A percentile compares a stretch with the other conserved stretches of the same genome.
phyloP scores from a whole-genome alignment of 305 asterid species.

The Ilex paraguariensis region DNA sequence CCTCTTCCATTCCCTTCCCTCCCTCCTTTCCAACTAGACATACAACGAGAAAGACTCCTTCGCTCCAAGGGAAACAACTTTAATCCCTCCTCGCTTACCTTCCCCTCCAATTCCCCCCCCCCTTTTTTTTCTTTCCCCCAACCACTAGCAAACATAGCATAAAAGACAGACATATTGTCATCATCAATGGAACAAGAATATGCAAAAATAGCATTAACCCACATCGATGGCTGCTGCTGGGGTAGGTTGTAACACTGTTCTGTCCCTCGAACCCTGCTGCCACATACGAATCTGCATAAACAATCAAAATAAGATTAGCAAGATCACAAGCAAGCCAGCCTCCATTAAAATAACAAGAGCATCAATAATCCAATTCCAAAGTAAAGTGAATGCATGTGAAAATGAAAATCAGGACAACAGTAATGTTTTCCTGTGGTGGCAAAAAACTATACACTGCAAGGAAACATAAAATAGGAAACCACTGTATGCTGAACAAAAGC shows the following conservation, averaged over 20 bases:
- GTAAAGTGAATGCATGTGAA: background rate
- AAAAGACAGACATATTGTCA: constrained; percentile 9
- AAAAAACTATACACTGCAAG: background rate
- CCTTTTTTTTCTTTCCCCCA: too few species aligned
- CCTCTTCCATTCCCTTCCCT: too few species aligned
- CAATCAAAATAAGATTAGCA: background rate
- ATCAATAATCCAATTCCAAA: background rate
- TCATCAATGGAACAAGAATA: constrained; percentile 16
- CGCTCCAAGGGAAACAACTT: background rate
- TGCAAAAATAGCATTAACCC: constrained; percentile 22
- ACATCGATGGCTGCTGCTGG: constrained; percentile 98
- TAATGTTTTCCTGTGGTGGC: too few species aligned
- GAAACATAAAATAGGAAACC: background rate
- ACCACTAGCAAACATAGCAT: background rate
- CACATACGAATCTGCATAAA: constrained; percentile 80
- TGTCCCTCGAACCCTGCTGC: constrained; percentile 87
- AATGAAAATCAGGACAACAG: too few species aligned
- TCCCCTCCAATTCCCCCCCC: background rate
- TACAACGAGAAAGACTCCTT: too few species aligned
- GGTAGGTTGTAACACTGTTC: constrained; percentile 88
- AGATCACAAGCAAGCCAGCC: background rate
- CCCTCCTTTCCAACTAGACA: too few species aligned
- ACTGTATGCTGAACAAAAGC: background rate
- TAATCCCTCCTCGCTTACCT: background rate
- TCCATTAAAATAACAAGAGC: background rate